Base-by-base conservation (phyloP, 75 land plant species). In the Adiantum capillusveneris region DNA sequence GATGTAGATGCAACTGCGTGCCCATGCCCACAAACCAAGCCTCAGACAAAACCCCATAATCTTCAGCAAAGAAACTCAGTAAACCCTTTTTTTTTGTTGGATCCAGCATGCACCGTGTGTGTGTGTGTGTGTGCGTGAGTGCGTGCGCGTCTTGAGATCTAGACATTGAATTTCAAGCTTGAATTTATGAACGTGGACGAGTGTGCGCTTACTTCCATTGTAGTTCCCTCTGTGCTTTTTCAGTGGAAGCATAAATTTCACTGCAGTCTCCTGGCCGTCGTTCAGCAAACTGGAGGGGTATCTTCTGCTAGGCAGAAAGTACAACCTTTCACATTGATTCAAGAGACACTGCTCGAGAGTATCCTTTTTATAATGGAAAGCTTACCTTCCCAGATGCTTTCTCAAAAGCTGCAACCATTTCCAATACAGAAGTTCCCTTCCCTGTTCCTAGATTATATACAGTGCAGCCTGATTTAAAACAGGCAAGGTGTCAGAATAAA, bases 341-440 rank as follows among this genome's bases (percentile, higher is more conserved):
- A n/a, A 14, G 17, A 6, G 11, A 6, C 17, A 21, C 11, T 18
- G 6, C 22, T 6, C 22, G 17, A 17, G 6, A 6, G 22, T 6
- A 17, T 18, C 7, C 53, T 7, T 50, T n/a, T 6, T 17, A 19
- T 12, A 50, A n/a, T n/a, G n/a, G n/a, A n/a, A n/a, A n/a, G 31
- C 24, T 17, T 64, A 89, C 90, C 90, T 89, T 83, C 58, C 95
- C 95, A 57, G 83, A 89, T 25, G 84, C 95, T 45, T 80, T 80
- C 69, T 89, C 90, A 70, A 89, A 89, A 21, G 95, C 90, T 29
- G 84, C 71, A 29, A 89, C 90, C 84, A 89, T 89, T 64, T 89
- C 90, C 58, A 89, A 66, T 0, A 89, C 95, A 13, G 90, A 78
- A 6, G 90, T 86, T 5, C 95, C 95, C 59, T 63, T 71, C 24